Evolutionary conservation across 208 protist genomes (phyloP), one percentile per base, ranked within the genome.

Genomic region (Wallacemonas collosoma): DNA sequence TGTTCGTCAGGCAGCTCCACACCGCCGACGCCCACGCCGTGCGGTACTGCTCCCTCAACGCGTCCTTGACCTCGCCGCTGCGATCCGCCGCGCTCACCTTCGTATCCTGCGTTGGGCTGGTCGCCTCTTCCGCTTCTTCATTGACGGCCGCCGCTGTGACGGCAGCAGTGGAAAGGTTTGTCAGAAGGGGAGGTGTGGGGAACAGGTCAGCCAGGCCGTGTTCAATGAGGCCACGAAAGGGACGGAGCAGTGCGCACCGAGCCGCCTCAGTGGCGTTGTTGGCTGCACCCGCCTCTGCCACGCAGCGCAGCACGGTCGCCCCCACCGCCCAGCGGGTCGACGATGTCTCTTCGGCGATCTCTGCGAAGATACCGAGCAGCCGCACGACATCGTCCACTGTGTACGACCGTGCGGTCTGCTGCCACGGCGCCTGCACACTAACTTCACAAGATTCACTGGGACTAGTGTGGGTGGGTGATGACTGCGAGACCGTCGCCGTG

Each of bases 231-330:
- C n/a, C 6, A 6, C 40, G 40, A 17, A 65, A 65, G 4, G n/a
- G 12, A 7, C 40, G 40, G 3, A 48, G 40, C 4, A 65, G 40
- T 35, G 60, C 12, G 7, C n/a, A 7, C 12, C 60, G 38, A 4
- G 60, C 43, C 41, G 7, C 41, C 60, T 6, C 43, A 3, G 60
- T 45, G 4, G 40, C 60, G n/a, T 8, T 17, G 15, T 38, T 41
- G 4, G 40, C 26, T 0, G 2, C n/a, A 41, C 60, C 60, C 12
- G 60, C 60, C 3, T 65, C 41, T n/a, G 38, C 60, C 41, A 65
- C 60, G 60, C 41, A 65, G 6, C n/a, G 60, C 7, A 65, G 60
- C 60, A 65, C 60, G 9, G 43, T 36, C 12, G 40, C 60, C 5
- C 60, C 60, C 4, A 65, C 15, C 8, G 43, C 5, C 60, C 60